Percentiles rank a stretch among this genome's conserved stretches.
phyloP scores from a whole-genome alignment of 2,329 filamentous ascomycete species.

The Aureobasidium sp. region DNA sequence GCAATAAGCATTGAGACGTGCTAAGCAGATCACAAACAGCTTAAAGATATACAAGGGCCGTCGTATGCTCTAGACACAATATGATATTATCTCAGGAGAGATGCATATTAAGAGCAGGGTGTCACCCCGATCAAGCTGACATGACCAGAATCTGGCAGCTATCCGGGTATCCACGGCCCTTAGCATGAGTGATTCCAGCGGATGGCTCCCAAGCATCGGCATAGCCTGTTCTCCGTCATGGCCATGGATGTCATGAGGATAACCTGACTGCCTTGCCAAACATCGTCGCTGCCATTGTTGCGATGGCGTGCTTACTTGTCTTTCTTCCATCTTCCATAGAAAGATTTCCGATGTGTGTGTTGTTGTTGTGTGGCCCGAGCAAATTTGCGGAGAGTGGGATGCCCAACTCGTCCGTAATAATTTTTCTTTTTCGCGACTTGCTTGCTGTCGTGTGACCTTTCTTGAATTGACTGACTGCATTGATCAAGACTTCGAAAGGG shows the following conservation, averaged over 20 bases:
- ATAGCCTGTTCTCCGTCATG: neutral
- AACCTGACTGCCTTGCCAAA: neutral
- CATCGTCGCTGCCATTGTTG: neutral
- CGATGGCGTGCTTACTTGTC: neutral
- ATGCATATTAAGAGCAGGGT: neutral
- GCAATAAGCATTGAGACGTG: too few relatives aligned
- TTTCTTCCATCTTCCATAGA: slow-evolving; percentile 5
- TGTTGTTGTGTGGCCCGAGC: neutral
- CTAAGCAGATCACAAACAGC: too few relatives aligned
- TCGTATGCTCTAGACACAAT: too few relatives aligned
- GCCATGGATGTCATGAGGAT: neutral
- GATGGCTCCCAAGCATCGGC: neutral
- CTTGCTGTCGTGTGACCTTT: neutral
- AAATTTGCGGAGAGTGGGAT: slow-evolving; percentile 8
- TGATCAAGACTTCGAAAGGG: neutral
- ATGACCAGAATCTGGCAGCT: neutral
- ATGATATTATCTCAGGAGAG: too few relatives aligned
- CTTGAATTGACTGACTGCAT: neutral
- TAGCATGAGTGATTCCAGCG: neutral
- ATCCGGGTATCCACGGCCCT: neutral
- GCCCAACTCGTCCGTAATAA: neutral
- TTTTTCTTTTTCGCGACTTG: neutral
- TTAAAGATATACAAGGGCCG: too few relatives aligned
- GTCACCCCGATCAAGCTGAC: neutral
- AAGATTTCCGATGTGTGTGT: neutral